A percentile compares a stretch with the other conserved stretches of the same genome.
phyloP scores from a whole-genome alignment of 495 filamentous ascomycete genomes.

The Neurospora intermedia region DNA sequence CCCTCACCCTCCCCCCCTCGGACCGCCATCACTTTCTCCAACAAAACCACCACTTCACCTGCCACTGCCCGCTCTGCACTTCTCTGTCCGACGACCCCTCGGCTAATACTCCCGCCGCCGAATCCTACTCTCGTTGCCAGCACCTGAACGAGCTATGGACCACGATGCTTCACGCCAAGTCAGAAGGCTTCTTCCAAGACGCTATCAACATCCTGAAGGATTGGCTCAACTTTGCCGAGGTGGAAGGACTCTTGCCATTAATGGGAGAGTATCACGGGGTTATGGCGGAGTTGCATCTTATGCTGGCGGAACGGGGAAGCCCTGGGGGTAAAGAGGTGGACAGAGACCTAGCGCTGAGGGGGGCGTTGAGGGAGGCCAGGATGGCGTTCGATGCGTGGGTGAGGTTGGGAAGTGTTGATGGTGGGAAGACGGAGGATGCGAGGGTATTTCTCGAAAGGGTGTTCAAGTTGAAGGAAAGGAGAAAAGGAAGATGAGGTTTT shows the following conservation, averaged over 20 bases:
- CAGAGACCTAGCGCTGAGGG: conserved; percentile 12
- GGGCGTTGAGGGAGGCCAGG: conserved; percentile 24
- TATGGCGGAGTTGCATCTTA: conserved; percentile 25
- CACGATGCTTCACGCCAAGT: conserved; percentile 22
- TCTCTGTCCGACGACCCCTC: conserved; percentile 15
- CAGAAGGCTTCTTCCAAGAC: conserved; percentile 20
- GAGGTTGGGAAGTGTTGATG: conserved; percentile 26
- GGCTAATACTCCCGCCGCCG: background rate
- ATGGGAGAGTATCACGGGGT: conserved; percentile 27
- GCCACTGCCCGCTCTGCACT: conserved; percentile 29
- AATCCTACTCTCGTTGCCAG: conserved; percentile 23
- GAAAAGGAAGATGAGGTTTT: background rate
- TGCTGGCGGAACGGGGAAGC: conserved; percentile 22
- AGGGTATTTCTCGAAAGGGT: conserved; percentile 11
- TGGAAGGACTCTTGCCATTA: conserved; percentile 22
- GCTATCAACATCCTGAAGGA: conserved; percentile 26
- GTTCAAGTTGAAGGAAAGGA: conserved; percentile 3
- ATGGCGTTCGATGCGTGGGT: conserved; percentile 29
- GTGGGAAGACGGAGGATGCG: conserved; percentile 19
- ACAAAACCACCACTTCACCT: conserved; percentile 30
- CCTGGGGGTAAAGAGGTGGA: background rate
- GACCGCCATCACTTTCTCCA: conserved; percentile 19
- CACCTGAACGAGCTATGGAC: conserved; percentile 23
- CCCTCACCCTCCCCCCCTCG: conserved; percentile 15
- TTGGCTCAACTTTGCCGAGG: conserved; percentile 20